Base-by-base conservation (phyloP, 179 eudicot species). In the Pouteria campechiana region DNA sequence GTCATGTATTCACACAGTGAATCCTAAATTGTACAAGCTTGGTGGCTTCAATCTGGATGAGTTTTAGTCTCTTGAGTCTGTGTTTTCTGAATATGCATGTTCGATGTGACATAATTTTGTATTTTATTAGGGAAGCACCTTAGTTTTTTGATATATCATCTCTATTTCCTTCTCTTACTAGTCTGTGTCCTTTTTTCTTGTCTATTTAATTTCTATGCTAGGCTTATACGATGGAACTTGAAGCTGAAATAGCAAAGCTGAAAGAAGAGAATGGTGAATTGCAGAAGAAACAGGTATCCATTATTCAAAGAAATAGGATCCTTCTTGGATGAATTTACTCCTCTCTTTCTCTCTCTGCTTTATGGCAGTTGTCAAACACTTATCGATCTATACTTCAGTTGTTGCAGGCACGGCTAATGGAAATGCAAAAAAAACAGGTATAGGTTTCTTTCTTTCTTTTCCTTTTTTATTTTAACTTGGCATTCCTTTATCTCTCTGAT, bases 181-280 rank as follows among this genome's bases (percentile, higher is more conserved):
- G 0, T 20, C 9, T 12, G 3, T 17, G 20, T 10, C 13, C 33
- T 0, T 17, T 18, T 30, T 50, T 34, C 24, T 53, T 44, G 20
- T 46, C 12, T 32, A 32, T 31, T 37, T 21, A 27, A 31, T 7
- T 50, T n/a, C n/a, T n/a, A n/a, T 32, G 22, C 20, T 54, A 86
- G 96, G 96, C 94, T 11, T 83, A 83, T 52, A 86, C 96, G 41
- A 63, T 76, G 52, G 90, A 86, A 60, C 46, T 86, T 66, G 96
- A 86, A 64, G 78, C 76, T 55, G 94, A 86, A 72, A 60, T 86
- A 18, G 75, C 72, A 37, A 74, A 86, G 49, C 77, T 83, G 24
- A 86, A 69, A 67, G 89, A 79, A 63, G 60, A 75, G 41, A 82
- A 86, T 18, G 48, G 67, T 35, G 83, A 74, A 45, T 59, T 86